Conservation (phyloP, 257 asterid species). For the Cruciata laevipes region DNA sequence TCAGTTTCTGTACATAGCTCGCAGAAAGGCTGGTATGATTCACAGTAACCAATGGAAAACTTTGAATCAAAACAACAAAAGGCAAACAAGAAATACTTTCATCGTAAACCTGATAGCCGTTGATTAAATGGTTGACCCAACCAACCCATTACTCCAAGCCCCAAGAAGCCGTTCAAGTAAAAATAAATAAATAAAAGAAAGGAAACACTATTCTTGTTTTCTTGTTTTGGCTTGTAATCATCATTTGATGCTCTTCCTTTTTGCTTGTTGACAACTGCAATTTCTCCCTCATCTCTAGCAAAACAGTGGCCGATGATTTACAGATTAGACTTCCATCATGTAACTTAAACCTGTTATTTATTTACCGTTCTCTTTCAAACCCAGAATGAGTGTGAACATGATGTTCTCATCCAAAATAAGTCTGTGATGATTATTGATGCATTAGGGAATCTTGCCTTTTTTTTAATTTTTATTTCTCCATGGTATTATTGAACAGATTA, state of each 20-base stretch:
- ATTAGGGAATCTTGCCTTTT: no score
- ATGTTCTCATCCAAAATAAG: no score
- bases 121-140: background rate
- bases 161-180: background rate
- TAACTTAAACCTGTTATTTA: background rate
- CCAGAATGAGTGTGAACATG: background rate
- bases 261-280: background rate
- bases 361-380: background rate
- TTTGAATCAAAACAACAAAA: background rate
- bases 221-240: background rate
- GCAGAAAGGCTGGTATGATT: background rate
- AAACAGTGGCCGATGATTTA: background rate
- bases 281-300: background rate
- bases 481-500: conserved; percentile 42
- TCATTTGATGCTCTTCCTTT: background rate
- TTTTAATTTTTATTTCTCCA: background rate
- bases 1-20: background rate
- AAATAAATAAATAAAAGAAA: no score
- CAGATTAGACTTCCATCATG: background rate
- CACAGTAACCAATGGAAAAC: background rate
- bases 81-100: background rate
- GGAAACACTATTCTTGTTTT: background rate
- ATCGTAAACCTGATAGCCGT: background rate
- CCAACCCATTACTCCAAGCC: background rate
- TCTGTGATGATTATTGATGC: background rate